Evolutionary conservation across 2,329 filamentous ascomycete genomes (phyloP), one percentile per base, ranked within the genome.

Genomic region (Penicillium hesseltinei): DNA sequence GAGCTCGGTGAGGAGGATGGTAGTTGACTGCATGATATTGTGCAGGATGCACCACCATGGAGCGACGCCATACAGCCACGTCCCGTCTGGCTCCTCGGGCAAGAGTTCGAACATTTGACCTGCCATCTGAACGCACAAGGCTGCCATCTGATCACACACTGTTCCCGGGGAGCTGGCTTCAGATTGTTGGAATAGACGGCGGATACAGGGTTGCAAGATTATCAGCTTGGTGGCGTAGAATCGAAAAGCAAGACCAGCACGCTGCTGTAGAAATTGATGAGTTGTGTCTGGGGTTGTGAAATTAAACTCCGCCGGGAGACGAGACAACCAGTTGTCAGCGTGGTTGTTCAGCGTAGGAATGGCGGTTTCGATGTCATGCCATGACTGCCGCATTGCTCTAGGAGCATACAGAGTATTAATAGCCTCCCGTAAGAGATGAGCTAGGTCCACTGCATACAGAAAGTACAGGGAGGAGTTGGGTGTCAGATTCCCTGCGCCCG

Each of bases 201-300:
- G 76, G 15, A 78, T 71, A 56, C 75, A 79, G 29, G 77, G 77
- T 43, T 78, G 76, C 43, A 75, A 68, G 27, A 78, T 73, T 13
- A 77, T 69, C 47, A 77, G 70, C 51, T 74, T 76, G n/a, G 73
- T 71, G 51, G 75, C 76, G 55, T 77, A 77, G 62, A 74, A 79
- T 51, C 68, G 67, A 59, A 79, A 75, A 5, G 70, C 76, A 10
- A 79, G 66, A 55, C 66, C 65, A 31, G 71, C 57, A 25, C 75
- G 69, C 49, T 72, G 68, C 46, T 72, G 69, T 27, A 71, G 65
- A 38, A 71, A 74, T 5, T 57, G 63, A 1, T 62, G 62, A 10
- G 63, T 56, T 40, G 62, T 63, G 46, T 71, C 67, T 8, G 69
- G 61, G 5, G 63, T 57, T n/a, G 59, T 62, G 47, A 75, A 74